Conservation (phyloP, 306 rosid genomes). For the Sechiopsis laciniata region DNA sequence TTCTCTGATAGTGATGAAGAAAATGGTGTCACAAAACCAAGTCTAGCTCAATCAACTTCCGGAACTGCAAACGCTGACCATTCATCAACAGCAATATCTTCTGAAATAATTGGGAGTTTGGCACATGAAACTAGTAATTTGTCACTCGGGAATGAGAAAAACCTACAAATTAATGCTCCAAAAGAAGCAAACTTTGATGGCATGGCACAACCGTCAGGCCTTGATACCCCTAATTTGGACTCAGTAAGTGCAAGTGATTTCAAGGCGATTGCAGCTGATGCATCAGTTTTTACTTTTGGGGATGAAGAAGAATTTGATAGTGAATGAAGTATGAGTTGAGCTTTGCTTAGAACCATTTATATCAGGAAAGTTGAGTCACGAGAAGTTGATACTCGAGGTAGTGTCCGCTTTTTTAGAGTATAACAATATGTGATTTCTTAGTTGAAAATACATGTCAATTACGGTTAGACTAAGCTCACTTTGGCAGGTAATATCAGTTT, state of each 20-base stretch:
- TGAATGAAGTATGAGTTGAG: conserved; percentile 35
- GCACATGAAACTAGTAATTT: conserved; percentile 31
- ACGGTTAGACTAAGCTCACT: no score
- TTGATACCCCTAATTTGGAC: conserved; percentile 30
- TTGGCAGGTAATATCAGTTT: background rate
- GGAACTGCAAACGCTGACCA: conserved; percentile 29
- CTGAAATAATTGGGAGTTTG: conserved; percentile 20
- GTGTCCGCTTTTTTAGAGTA: no score
- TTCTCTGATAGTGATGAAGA: conserved; percentile 90
- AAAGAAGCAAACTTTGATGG: conserved; percentile 31
- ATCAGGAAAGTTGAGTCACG: background rate
- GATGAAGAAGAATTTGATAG: conserved; percentile 90
- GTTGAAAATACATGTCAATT: no score
- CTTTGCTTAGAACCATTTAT: background rate
- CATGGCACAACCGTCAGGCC: conserved; percentile 26
- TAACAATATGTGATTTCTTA: no score
- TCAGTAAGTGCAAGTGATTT: conserved; percentile 47
- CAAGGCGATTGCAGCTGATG: conserved; percentile 94
- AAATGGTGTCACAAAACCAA: conserved; percentile 31
- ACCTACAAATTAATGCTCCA: conserved; percentile 27
- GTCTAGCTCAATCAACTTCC: conserved; percentile 15
- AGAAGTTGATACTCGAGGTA: background rate
- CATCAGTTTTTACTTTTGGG: conserved; percentile 84
- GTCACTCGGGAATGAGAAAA: conserved; percentile 35
- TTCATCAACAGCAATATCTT: conserved; percentile 39